A percentile compares a stretch with the other conserved stretches of the same genome.
Conservation (phyloP, 2,329 filamentous ascomycete genomes). For the Pezicula radicicola region DNA sequence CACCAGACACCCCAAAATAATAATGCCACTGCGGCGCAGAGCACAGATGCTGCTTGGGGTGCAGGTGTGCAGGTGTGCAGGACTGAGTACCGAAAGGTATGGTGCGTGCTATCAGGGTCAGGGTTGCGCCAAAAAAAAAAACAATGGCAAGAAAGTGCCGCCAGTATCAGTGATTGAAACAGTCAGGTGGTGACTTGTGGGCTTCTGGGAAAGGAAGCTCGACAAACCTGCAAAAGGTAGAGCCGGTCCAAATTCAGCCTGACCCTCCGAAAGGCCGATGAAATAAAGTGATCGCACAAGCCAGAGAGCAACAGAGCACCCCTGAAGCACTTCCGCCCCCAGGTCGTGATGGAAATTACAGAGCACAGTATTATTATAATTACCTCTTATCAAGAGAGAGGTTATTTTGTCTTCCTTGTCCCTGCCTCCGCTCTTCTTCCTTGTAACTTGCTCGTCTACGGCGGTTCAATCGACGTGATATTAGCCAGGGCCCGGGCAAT, state of each 20-base stretch:
- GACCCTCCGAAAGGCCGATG: conserved; percentile 1
- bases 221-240: conserved; percentile 3
- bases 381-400: no score
- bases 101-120: no score
- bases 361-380: no score
- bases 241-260: conserved; percentile 13
- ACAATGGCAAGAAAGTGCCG: no score
- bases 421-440: not conserved
- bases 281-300: not conserved
- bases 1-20: no score
- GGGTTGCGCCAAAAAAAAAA: no score
- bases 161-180: not conserved
- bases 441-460: not conserved
- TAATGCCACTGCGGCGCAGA: no score
- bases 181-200: not conserved
- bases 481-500: not conserved
- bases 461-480: not conserved
- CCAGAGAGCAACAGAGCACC: no score
- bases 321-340: not conserved
- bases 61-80: no score
- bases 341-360: not conserved
- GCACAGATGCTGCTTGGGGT: no score
- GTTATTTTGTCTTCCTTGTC: not conserved
- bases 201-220: not conserved
- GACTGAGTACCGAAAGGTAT: no score